These are phyloP conservation scores for Lasiosphaeria miniovina DNA, from an alignment of 495 filamentous ascomycete genomes.

Conservation along the genomic window DNA sequence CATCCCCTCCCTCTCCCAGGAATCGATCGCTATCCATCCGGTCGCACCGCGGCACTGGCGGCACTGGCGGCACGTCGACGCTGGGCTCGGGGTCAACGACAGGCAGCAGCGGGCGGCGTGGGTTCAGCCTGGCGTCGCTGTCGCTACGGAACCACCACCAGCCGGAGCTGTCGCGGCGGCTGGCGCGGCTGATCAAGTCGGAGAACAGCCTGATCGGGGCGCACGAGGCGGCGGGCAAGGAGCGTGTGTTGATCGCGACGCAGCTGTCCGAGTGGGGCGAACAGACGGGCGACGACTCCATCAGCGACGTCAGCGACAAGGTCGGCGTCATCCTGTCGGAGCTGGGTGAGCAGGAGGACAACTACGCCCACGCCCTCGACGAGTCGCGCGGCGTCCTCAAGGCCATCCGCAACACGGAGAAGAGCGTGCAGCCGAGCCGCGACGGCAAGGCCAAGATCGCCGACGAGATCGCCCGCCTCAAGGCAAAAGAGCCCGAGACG, in stretches of 20 bases:
- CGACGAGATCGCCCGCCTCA: slow-evolving; percentile 87
- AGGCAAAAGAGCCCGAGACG: slow-evolving; percentile 81
- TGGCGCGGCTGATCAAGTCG: slow-evolving; percentile 88
- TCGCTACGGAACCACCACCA: slow-evolving; percentile 79
- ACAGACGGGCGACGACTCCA: slow-evolving; percentile 74
- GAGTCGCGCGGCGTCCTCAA: slow-evolving; percentile 78
- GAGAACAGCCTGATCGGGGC: slow-evolving; percentile 80
- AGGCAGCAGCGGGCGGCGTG: slow-evolving; percentile 44
- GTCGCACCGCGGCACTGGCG: slow-evolving; percentile 27
- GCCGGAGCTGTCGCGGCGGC: slow-evolving; percentile 77
- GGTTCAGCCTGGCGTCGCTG: slow-evolving; percentile 77
- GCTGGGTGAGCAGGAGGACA: slow-evolving; percentile 87
- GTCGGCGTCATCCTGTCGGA: slow-evolving; percentile 87
- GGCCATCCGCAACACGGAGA: slow-evolving; percentile 88
- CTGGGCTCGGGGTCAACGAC: slow-evolving; percentile 32
- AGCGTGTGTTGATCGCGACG: slow-evolving; percentile 75
- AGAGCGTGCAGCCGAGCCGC: slow-evolving; percentile 84
- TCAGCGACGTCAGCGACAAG: slow-evolving; percentile 91
- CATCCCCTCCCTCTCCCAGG: slow-evolving; percentile 33
- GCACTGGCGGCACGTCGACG: slow-evolving; percentile 34
- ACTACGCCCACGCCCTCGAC: slow-evolving; percentile 81
- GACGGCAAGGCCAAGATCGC: slow-evolving; percentile 79
- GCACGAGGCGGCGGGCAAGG: slow-evolving; percentile 76
- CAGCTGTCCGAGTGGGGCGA: slow-evolving; percentile 98
- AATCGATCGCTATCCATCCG: slow-evolving; percentile 55